Percentiles rank a stretch among this genome's conserved stretches.
Conservation (phyloP, 163 green algal species). For the Picocystis sp. region DNA sequence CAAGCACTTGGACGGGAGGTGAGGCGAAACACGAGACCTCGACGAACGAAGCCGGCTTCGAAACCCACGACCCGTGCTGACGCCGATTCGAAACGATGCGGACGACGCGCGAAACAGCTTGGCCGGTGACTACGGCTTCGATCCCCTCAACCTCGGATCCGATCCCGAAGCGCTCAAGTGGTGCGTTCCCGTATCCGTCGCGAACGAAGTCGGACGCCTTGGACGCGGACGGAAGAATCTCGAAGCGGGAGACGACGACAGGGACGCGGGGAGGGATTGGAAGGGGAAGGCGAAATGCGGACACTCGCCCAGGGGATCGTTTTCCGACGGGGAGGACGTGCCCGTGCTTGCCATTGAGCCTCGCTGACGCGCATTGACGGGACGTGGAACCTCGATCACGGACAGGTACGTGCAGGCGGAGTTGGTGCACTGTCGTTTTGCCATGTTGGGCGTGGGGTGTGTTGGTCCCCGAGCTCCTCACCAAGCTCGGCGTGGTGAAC, state of each 20-base stretch:
- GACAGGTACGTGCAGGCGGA: conserved; percentile 1
- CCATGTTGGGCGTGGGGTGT: conserved; percentile 20
- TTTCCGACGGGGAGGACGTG: background rate
- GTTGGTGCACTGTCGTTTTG: background rate
- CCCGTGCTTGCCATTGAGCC: no score
- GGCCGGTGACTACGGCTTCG: conserved; percentile 7
- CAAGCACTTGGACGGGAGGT: conserved; percentile 25
- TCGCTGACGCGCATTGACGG: no score
- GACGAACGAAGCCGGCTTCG: no score
- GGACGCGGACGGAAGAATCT: no score
- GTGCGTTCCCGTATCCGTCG: conserved; percentile 14
- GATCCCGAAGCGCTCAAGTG: conserved; percentile 13
- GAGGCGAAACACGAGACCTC: no score
- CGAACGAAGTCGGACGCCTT: background rate
- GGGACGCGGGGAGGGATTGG: no score
- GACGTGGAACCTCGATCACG: no score
- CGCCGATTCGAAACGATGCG: no score
- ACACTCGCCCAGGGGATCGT: no score
- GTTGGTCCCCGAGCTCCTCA: conserved; percentile 49
- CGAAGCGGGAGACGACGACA: no score
- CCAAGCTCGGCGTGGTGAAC: conserved; percentile 11
- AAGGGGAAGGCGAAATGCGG: no score
- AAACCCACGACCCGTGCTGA: no score
- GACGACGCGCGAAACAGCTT: background rate
- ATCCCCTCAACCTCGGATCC: conserved; percentile 6